Percentiles rank a stretch among this genome's conserved stretches.
phyloP scores from a whole-genome alignment of 306 rosid genomes.

The Cercis canadensis region DNA sequence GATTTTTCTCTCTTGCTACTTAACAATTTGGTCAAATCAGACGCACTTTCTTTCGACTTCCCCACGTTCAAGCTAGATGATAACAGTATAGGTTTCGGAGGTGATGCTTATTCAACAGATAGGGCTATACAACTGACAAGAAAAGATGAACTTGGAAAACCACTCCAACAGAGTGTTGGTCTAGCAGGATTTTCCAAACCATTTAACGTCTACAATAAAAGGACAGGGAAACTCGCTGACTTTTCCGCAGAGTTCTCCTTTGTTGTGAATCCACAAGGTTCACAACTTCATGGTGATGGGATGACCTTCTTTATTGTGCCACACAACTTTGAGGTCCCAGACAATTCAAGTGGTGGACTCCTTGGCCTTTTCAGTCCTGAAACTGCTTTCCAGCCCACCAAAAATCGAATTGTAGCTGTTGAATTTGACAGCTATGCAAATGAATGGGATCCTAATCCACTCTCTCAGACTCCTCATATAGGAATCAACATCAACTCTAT shows the following conservation, averaged over 20 bases:
- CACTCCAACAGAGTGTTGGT: neutral
- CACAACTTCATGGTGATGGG: neutral
- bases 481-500: constrained; percentile 30
- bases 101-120: constrained; percentile 3
- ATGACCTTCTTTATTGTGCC: constrained; percentile 23
- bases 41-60: too few relatives aligned
- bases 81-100: neutral
- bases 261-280: neutral
- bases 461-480: constrained; percentile 1
- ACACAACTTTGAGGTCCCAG: neutral
- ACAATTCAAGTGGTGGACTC: neutral
- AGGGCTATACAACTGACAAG: constrained; percentile 11
- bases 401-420: neutral
- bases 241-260: constrained; percentile 10
- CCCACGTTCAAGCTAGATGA: too few relatives aligned
- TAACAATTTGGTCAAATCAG: too few relatives aligned
- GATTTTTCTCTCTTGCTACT: too few relatives aligned
- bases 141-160: neutral
- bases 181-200: neutral
- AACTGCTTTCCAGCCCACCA: neutral
- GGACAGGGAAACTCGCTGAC: neutral
- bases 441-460: neutral
- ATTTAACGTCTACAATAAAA: neutral
- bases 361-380: constrained; percentile 12
- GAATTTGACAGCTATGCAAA: neutral